phyloP scores from a whole-genome alignment of 106 monocot genomes.

The Dendrobium nobile region DNA sequence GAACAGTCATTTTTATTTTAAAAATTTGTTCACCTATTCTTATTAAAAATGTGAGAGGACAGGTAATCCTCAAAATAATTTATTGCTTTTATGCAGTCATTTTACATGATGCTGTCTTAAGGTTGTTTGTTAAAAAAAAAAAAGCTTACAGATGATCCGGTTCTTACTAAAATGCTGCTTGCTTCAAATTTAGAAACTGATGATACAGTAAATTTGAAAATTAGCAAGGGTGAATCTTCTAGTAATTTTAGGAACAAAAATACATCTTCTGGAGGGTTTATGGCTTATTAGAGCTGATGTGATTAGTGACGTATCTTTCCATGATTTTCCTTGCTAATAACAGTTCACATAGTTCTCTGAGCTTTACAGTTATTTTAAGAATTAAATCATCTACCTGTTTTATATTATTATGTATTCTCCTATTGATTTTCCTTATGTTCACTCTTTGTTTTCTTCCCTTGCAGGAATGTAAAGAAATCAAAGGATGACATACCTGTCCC shows the following conservation, averaged over 20 bases:
- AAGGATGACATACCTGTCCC: conserved; percentile 78
- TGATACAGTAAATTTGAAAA: too few species aligned
- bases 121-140: not conserved
- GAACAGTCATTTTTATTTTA: too few species aligned
- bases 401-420: not conserved
- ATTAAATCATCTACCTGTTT: not conserved
- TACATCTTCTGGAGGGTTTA: not conserved
- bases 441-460: conserved; percentile 5
- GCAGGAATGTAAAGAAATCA: conserved; percentile 68
- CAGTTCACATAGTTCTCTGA: not conserved
- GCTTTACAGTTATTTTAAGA: not conserved
- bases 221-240: too few species aligned
- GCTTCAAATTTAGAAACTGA: not conserved
- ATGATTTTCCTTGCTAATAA: not conserved
- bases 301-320: not conserved
- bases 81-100: too few species aligned
- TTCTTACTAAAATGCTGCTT: not conserved
- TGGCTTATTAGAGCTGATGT: not conserved
- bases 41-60: too few species aligned
- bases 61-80: too few species aligned
- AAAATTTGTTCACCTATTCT: too few species aligned
- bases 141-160: not conserved
- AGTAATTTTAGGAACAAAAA: not conserved
- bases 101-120: too few species aligned
- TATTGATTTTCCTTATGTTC: conserved; percentile 8